Evolutionary conservation across 192 early-diverging fungal species (phyloP).

Genomic region (Spizellomyces sp.): DNA sequence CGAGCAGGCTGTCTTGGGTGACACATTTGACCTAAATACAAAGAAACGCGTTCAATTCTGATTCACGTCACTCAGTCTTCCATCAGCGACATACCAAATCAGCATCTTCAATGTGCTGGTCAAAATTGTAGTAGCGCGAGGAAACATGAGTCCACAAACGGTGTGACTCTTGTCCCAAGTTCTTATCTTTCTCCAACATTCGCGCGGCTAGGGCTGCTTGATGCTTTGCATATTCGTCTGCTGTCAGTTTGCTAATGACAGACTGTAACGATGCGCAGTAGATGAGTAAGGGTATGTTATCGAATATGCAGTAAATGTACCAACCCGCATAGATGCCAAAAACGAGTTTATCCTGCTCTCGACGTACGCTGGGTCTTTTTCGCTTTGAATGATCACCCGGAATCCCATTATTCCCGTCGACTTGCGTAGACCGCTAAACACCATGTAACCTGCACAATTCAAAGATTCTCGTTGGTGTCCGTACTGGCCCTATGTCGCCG

Average conservation of each 20-base stretch:
- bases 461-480: no score
- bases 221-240: conserved; percentile 67
- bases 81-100: conserved; percentile 45
- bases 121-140: conserved; percentile 80
- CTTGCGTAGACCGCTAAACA: conserved; percentile 72
- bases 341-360: conserved; percentile 81
- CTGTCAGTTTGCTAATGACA: conserved; percentile 59
- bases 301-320: conserved; percentile 2
- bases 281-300: neutral
- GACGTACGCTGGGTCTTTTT: conserved; percentile 77
- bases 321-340: conserved; percentile 57
- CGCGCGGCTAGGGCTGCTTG: conserved; percentile 63
- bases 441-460: conserved; percentile 63
- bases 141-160: conserved; percentile 71
- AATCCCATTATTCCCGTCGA: conserved; percentile 76
- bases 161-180: conserved; percentile 68
- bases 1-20: conserved; percentile 48
- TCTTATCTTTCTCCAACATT: conserved; percentile 75
- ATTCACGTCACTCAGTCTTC: neutral
- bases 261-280: conserved; percentile 15
- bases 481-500: neutral
- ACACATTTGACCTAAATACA: conserved; percentile 27
- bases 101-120: conserved; percentile 67
- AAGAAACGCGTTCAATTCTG: neutral
- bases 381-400: conserved; percentile 86